Conservation (phyloP, 306 rosid genomes). For the Cucurbita maxima region DNA sequence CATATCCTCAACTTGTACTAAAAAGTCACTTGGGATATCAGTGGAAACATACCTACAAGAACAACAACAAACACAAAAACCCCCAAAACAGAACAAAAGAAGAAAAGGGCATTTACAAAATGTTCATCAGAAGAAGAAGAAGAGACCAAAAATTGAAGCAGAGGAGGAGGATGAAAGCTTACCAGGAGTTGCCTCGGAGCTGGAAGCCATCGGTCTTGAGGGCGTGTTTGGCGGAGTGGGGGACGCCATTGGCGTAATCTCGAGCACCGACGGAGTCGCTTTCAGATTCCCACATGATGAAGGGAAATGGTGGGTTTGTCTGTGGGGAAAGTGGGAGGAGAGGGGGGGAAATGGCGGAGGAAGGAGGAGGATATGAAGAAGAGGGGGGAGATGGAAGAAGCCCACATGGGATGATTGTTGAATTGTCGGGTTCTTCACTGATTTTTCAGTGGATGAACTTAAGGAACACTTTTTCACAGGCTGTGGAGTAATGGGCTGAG, state of each 20-base stretch:
- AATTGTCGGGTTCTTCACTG: slow-evolving; percentile 40
- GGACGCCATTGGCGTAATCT: slow-evolving; percentile 52
- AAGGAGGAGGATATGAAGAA: background rate
- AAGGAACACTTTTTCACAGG: slow-evolving; percentile 23
- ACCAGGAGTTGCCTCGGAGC: slow-evolving; percentile 79
- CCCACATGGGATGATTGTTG: slow-evolving; percentile 61
- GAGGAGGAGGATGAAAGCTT: background rate
- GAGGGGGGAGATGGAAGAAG: slow-evolving; percentile 9
- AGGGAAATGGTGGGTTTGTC: slow-evolving; percentile 9
- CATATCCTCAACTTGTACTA: slow-evolving; percentile 55
- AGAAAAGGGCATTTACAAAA: background rate
- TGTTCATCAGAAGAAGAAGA: background rate
- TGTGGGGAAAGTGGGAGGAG: slow-evolving; percentile 14
- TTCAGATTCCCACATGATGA: slow-evolving; percentile 95
- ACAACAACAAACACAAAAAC: background rate
- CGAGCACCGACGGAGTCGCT: slow-evolving; percentile 38
- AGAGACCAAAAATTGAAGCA: background rate
- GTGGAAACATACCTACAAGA: slow-evolving; percentile 65
- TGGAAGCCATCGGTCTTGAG: slow-evolving; percentile 84
- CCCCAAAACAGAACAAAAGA: background rate
- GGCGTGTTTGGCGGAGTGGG: slow-evolving; percentile 46
- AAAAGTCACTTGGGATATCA: slow-evolving; percentile 83
- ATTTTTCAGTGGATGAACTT: slow-evolving; percentile 12
- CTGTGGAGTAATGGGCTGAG: slow-evolving; percentile 57
- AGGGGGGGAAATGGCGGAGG: background rate